Conservation (phyloP, 2,329 filamentous ascomycete species). For the Grosmannia serpens region DNA sequence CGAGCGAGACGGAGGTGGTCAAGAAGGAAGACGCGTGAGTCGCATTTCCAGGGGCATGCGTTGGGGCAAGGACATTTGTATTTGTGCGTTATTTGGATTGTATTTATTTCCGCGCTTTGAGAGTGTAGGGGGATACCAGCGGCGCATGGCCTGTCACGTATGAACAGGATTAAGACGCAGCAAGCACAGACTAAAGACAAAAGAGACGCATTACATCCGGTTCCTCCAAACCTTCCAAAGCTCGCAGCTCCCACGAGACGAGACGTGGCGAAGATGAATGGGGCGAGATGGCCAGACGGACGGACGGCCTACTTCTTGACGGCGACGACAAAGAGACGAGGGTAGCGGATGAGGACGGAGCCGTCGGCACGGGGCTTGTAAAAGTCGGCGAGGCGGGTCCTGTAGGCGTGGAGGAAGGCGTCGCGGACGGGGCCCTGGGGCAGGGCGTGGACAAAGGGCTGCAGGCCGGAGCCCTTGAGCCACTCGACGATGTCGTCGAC, state of each 20-base stretch:
- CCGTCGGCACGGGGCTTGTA: slow-evolving; percentile 38
- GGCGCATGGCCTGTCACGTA: slow-evolving; percentile 1
- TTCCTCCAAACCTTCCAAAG: too few species aligned
- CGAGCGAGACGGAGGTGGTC: not conserved
- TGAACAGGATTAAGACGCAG: not conserved
- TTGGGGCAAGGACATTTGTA: not conserved
- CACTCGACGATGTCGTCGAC: slow-evolving; percentile 44
- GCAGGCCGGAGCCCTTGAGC: slow-evolving; percentile 45
- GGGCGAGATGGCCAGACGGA: not conserved
- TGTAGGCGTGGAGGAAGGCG: slow-evolving; percentile 35
- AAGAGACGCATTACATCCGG: not conserved
- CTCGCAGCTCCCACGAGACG: too few species aligned
- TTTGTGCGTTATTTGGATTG: not conserved
- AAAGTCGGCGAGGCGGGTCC: slow-evolving; percentile 25
- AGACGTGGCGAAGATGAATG: too few species aligned
- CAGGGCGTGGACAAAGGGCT: slow-evolving; percentile 41
- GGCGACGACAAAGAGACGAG: slow-evolving; percentile 43
- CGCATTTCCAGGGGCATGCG: not conserved
- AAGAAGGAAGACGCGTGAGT: slow-evolving; percentile 8
- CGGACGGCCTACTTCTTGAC: slow-evolving; percentile 7
- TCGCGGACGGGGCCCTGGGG: slow-evolving; percentile 23
- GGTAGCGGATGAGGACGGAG: slow-evolving; percentile 42
- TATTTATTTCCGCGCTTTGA: not conserved
- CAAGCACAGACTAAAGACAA: not conserved
- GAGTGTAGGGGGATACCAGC: slow-evolving; percentile 2